A percentile compares a stretch with the other conserved stretches of the same genome.
phyloP scores from a whole-genome alignment of 2,329 filamentous ascomycete genomes.

The Xylariomycetidae sp. region DNA sequence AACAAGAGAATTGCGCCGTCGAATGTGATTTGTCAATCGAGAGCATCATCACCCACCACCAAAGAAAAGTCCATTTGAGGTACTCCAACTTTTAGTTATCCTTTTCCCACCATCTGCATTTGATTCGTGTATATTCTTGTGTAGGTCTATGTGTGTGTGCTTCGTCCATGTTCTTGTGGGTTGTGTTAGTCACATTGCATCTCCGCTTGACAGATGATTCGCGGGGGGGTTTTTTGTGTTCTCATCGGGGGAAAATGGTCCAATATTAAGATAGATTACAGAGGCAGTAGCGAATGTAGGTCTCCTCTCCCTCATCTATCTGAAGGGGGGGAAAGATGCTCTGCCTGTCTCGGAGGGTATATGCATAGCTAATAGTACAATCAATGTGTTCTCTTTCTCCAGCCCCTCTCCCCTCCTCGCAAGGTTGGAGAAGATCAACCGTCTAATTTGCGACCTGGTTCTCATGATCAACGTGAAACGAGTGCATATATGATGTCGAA shows the following conservation, averaged over 20 bases:
- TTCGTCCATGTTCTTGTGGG: no score
- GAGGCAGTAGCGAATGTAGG: conserved; percentile 21
- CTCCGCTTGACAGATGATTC: neutral
- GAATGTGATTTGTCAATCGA: no score
- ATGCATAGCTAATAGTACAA: conserved; percentile 22
- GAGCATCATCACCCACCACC: no score
- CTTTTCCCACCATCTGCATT: no score
- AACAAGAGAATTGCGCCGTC: no score
- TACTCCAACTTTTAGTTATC: no score
- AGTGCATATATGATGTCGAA: conserved; percentile 17
- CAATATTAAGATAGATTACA: conserved; percentile 24
- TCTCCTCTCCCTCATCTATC: conserved; percentile 9
- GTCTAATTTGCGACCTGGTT: conserved; percentile 6
- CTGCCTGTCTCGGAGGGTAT: conserved; percentile 21
- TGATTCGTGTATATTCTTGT: no score
- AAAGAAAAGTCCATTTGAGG: no score
- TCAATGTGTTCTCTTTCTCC: conserved; percentile 12
- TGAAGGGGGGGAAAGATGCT: conserved; percentile 11
- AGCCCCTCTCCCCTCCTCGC: conserved; percentile 12
- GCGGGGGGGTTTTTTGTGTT: conserved; percentile 1
- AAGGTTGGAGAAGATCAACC: conserved; percentile 11
- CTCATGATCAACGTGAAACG: conserved; percentile 12
- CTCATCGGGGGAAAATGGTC: conserved; percentile 8
- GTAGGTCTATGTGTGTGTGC: no score
- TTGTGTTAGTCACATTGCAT: conserved; percentile 4